Evolutionary conservation across 2,329 filamentous ascomycete species (phyloP), one percentile per base, ranked within the genome.

Genomic region (Tolypocladium endophyticum): DNA sequence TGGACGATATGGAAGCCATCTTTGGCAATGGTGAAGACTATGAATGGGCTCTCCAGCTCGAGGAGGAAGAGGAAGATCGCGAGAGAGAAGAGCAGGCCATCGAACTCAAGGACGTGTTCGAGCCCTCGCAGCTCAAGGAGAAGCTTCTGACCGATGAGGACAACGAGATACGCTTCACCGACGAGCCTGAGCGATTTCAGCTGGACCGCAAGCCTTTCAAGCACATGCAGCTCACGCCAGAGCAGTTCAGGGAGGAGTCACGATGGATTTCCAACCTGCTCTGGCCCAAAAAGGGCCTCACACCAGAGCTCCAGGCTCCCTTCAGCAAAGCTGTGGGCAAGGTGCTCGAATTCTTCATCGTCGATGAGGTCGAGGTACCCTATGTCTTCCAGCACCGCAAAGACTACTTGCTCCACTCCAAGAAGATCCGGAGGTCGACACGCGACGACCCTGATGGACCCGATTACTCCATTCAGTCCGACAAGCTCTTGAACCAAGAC

Each of bases 341-440:
- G 73, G 92, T 97, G 14, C 81, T 99, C 45, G 90, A 97, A 68
- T 97, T 97, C 71, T 91, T 99, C 74, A 90, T 96, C 57, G 86
- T 93, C 4, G 92, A 97, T 64, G 90, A 96, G 66, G 91, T 93
- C 67, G 94, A 99, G 73, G 92, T 97, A 1, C 93, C 94, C 0
- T 99, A 96, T 72, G 94, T 99, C 66, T 97, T 97, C 73, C 93
- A 97, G 72, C 94, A 99, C 70, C 90, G 94, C 62, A 96, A 97
- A 74, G 94, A 99, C 72, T 99, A 97, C 70, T 82, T 99, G 52
- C 95, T 99, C 60, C 91, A 97, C 69, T 89, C 89, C 30, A 87
- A 87, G 64, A 92, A 90, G 69, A 81, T 83, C 8, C 76, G 80
- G 59, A 81, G 86, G 77, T 71, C 86, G 70, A 74, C 80, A 35